Evolutionary conservation across 306 rosid species (phyloP), one percentile per base, ranked within the genome.

Genomic region (Vigna angularis): DNA sequence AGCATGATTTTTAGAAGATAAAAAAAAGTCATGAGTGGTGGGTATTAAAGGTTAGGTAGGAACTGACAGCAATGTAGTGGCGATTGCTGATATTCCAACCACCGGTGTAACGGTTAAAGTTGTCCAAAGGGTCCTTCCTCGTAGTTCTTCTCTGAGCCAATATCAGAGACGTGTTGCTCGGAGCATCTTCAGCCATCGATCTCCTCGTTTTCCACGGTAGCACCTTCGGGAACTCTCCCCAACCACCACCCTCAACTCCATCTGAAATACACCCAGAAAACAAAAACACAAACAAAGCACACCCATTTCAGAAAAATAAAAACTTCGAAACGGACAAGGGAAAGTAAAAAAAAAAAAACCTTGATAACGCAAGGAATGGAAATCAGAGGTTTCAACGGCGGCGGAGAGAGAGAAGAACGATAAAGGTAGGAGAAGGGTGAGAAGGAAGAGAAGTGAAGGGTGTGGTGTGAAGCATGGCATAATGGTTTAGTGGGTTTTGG

Each of bases 21-120:
- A 16, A 63, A 63, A 17, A 15, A 24, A 17, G n/a, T 65, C 7
- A 72, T 30, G 34, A 68, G 50, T 45, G 5, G 47, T 66, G 73
- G 16, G 10, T 45, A 61, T 53, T 47, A 30, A 51, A 34, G 70
- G 63, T 57, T 56, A 61, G 74, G 72, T 49, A 48, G 32, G 53
- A 53, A 85, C 90, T 88, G 76, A 93, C 99, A 9, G 93, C 89
- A 87, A 90, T 86, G 72, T 95, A 95, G 86, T 95, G 94, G 4
- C 22, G 0, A 66, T 90, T 75, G 78, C 83, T 91, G 82, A 95
- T 90, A 61, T 95, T 91, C 98, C 98, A 95, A 78, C 97, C 99
- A 40, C 99, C 99, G 52, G 67, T 83, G 85, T 95, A 95, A 55
- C 34, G 84, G 32, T 88, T 84, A 15, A 87, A 87, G 50, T 68